Base-by-base conservation (phyloP, 1,284 basidiomycete genomes). In the Malassezia arunalokei region DNA sequence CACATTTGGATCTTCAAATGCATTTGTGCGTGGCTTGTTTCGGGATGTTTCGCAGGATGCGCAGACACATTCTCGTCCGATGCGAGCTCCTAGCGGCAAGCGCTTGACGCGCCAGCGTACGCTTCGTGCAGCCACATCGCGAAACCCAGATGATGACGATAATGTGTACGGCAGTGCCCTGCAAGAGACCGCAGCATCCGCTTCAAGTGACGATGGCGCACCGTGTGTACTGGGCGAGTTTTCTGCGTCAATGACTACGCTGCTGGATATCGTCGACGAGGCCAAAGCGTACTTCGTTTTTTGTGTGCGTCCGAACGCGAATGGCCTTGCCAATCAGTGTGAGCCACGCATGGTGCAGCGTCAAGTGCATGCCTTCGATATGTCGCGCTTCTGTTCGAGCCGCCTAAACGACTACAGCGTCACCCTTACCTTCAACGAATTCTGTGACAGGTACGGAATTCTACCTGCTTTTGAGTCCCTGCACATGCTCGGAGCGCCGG, bases 241-340 rank as follows among this genome's bases (percentile, higher is more conserved):
- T 77, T 81, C 82, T 58, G 75, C 81, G 0, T 86, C 89, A 1
- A 76, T 95, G 31, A 83, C 87, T 64, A 84, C 83, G 0, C 79
- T 96, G 5, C 86, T 95, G 63, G 82, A 87, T 59, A 91, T 88
- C 0, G 78, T 96, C 17, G 83, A 86, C 51, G 90, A 94, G 62
- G 85, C 87, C 11, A 87, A 94, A 76, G 77, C 83, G 1, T 96
- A 91, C 91, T 86, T 84, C 66, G 80, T 94, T 5, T 86, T 94
- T 74, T 94, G 88, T 68, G 74, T 96, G 59, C 89, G 87, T 64
- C 89, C 90, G 8, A 96, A 96, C 71, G 90, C 95, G 76, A 85
- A 86, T 15, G 89, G 94, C 72, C 76, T 95, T 15, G 87, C 90
- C 29, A 88, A 89, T 69, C 90, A 96, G 73, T 77, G 94, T 51